These are phyloP conservation scores for Tricholoma hemisulphureum DNA, from an alignment of 768 basidiomycete genomes.

Conservation along the genomic window DNA sequence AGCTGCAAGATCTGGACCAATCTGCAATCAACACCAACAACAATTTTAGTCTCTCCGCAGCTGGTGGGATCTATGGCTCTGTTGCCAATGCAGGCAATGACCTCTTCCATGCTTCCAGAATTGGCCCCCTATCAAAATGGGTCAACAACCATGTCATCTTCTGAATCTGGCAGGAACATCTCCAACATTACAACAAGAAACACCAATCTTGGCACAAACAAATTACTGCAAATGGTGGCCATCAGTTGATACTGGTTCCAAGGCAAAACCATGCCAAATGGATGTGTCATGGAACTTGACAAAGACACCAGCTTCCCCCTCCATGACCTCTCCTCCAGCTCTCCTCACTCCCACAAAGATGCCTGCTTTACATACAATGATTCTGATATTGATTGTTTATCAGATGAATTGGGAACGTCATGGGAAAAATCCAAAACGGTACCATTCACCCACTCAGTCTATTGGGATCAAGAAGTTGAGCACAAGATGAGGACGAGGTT, in stretches of 20 bases:
- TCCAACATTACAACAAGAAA: not conserved
- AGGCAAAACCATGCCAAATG: no score
- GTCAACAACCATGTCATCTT: constrained; percentile 23
- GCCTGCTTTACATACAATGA: constrained; percentile 6
- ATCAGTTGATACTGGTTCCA: not conserved
- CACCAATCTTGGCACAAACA: not conserved
- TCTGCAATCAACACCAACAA: no score
- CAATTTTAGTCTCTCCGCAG: no score
- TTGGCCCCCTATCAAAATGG: constrained; percentile 23
- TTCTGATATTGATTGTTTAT: constrained; percentile 30
- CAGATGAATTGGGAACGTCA: constrained; percentile 18
- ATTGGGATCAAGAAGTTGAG: no score
- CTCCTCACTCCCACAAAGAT: not conserved
- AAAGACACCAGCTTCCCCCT: not conserved
- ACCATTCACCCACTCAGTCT: no score
- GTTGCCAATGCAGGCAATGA: constrained; percentile 4
- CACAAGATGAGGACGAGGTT: no score
- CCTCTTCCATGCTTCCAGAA: constrained; percentile 24
- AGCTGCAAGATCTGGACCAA: no score
- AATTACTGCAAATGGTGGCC: not conserved
- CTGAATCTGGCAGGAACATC: constrained; percentile 3
- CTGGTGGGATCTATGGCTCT: not conserved
- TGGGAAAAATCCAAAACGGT: no score
- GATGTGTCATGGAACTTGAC: not conserved
- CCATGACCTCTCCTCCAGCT: no score